These are phyloP conservation scores for Coccomyxa sp. DNA, from an alignment of 139 green algal species.

Conservation along the genomic window DNA sequence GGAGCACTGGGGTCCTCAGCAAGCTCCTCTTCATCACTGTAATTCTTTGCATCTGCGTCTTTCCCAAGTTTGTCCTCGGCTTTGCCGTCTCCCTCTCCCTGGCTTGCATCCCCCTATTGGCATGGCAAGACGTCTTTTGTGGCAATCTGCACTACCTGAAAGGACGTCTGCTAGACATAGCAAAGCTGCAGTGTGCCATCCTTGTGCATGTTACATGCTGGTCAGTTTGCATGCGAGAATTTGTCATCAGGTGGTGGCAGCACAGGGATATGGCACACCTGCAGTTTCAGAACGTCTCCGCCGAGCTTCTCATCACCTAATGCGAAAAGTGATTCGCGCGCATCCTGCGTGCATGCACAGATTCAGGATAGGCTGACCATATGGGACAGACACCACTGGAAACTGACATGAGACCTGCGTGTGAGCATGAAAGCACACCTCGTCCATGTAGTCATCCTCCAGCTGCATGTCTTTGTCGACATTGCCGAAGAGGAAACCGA, in stretches of 20 bases:
- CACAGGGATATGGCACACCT: neutral
- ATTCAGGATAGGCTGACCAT: neutral
- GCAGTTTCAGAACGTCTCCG: neutral
- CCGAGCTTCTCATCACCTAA: neutral
- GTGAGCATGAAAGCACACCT: neutral
- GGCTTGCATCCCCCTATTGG: neutral
- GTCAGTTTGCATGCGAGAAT: too few species aligned
- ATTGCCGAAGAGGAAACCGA: slow-evolving; percentile 28
- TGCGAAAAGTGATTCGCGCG: neutral
- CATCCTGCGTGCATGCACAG: neutral
- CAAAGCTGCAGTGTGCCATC: neutral
- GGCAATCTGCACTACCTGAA: neutral
- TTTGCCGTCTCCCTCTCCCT: neutral
- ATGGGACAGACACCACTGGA: neutral
- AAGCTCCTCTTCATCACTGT: slow-evolving; percentile 5
- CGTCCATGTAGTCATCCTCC: slow-evolving; percentile 23
- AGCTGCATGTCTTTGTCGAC: slow-evolving; percentile 18
- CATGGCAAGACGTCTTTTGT: neutral
- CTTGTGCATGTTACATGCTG: neutral
- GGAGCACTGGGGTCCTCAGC: neutral
- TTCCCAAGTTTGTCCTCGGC: neutral
- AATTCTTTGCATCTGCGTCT: neutral
- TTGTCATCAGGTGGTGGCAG: too few species aligned
- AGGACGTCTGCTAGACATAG: neutral
- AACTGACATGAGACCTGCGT: neutral